Base-by-base conservation (phyloP, 495 filamentous ascomycete genomes). In the Friedmanniomyces endolithicus region DNA sequence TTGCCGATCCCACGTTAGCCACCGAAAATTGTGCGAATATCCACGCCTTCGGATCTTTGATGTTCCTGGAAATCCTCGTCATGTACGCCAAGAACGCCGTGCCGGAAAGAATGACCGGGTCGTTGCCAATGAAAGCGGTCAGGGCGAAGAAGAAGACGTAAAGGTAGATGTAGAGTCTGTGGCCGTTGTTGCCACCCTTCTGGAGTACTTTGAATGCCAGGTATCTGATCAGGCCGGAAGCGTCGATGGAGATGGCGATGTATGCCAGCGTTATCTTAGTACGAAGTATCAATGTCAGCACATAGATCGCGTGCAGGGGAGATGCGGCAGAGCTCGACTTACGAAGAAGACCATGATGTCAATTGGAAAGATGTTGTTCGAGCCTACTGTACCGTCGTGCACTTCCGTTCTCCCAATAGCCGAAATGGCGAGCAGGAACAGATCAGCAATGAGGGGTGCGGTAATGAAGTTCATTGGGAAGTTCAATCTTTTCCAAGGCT, bases 161-260 rank as follows among this genome's bases (percentile, higher is more conserved):
- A 17, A 85, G 74, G 64, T 82, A 85, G 65, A 85, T 78, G 64
- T 78, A 85, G 1, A 85, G 67, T 41, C 74, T 64, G 48, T 81
- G 78, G 7, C 82, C 82, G 23, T 72, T 72, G 23, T 72, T 70
- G n/a, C 81, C 80, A 29, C 75, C 79, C 63, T 72, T 76, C 60
- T 80, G 74, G n/a, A 84, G 74, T 1, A 85, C 82, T 54, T 76
- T 82, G 70, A 82, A 83, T 0, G 82, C 80, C 45, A 85, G 65
- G 48, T 71, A 85, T 41, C 80, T 63, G 59, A 85, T 83, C 8
- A 84, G 67, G 19, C 82, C 82, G 2, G 82, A 84, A 1, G 81
- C 80, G 59, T 85, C 82, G 63, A 85, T 81, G 2, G 82, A 85
- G 53, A 85, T 85, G 50, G 82, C 82, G 60, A 85, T 84, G 66